Conservation (phyloP, 352 stramenopile species). For the Phytopythium oedochilum region DNA sequence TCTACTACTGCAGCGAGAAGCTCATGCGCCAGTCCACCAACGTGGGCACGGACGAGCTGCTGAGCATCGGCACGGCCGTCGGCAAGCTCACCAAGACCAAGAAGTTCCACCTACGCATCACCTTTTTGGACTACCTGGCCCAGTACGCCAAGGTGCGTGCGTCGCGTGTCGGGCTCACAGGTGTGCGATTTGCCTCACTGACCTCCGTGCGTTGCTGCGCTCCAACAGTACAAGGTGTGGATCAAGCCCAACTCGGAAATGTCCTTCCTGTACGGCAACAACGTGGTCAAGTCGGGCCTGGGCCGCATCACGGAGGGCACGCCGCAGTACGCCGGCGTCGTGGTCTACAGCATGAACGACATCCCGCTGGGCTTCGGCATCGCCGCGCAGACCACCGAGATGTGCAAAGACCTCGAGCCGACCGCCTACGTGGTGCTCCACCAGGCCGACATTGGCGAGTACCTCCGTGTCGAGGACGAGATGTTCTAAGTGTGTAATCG, state of each 20-base stretch:
- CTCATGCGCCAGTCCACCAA: slow-evolving; percentile 96
- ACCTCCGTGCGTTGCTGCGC: no score
- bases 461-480: slow-evolving; percentile 97
- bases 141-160: slow-evolving; percentile 88
- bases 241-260: slow-evolving; percentile 99
- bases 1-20: slow-evolving; percentile 97
- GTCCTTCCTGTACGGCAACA: slow-evolving; percentile 99
- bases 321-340: slow-evolving; percentile 97
- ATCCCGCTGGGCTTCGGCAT: slow-evolving; percentile 98
- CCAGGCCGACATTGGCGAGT: slow-evolving; percentile 99
- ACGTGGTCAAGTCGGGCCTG: slow-evolving; percentile 98
- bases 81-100: slow-evolving; percentile 99
- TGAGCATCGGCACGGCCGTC: slow-evolving; percentile 96
- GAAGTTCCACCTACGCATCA: slow-evolving; percentile 99
- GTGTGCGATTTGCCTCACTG: no score
- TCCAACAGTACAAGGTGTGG: slow-evolving; percentile 97
- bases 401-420: slow-evolving; percentile 95
- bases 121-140: slow-evolving; percentile 96
- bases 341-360: slow-evolving; percentile 99
- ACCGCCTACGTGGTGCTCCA: slow-evolving; percentile 98
- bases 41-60: slow-evolving; percentile 92
- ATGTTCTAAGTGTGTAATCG: slow-evolving; percentile 84
- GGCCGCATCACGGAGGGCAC: slow-evolving; percentile 97
- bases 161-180: no score
- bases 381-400: slow-evolving; percentile 93